A percentile compares a stretch with the other conserved stretches of the same genome.
phyloP scores from a whole-genome alignment of 495 filamentous ascomycete genomes.

The Aspergillus leporis region DNA sequence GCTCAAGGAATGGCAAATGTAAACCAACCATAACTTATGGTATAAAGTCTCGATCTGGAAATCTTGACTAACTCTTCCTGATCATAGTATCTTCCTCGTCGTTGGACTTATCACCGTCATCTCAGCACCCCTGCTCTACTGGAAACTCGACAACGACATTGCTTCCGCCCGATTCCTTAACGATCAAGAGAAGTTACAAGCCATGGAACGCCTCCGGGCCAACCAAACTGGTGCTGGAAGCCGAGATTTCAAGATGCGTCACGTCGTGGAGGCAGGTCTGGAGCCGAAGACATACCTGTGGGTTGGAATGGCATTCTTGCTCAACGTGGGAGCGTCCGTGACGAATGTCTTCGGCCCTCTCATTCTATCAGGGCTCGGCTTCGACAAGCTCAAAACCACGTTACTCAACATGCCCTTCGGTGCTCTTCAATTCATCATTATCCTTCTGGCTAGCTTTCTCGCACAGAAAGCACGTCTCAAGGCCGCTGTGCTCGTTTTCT shows the following conservation, averaged over 20 bases:
- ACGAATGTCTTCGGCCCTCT: constrained; percentile 61
- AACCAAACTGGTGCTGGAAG: constrained; percentile 61
- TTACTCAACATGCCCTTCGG: constrained; percentile 55
- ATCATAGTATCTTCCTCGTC: constrained; percentile 44
- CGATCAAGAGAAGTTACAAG: constrained; percentile 57
- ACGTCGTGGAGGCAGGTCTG: constrained; percentile 45
- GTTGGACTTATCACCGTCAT: constrained; percentile 50
- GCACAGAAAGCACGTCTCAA: constrained; percentile 54
- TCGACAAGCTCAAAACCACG: constrained; percentile 54
- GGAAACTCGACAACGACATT: constrained; percentile 49
- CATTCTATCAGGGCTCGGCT: constrained; percentile 61
- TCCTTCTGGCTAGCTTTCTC: constrained; percentile 43
- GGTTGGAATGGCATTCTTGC: constrained; percentile 54
- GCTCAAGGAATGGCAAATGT: constrained; percentile 65
- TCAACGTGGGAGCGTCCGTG: constrained; percentile 62
- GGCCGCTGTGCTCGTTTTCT: constrained; percentile 43
- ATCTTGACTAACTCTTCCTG: constrained; percentile 1
- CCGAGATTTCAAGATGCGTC: constrained; percentile 47
- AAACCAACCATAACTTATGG: constrained; percentile 16
- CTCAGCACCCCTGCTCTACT: constrained; percentile 44
- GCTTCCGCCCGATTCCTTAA: constrained; percentile 59
- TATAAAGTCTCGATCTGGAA: background rate
- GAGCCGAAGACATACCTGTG: constrained; percentile 53
- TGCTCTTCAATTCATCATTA: constrained; percentile 44
- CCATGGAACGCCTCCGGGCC: constrained; percentile 60